phyloP scores from a whole-genome alignment of 2,329 filamentous ascomycete genomes.

The Alternaria hordeiaustralica region DNA sequence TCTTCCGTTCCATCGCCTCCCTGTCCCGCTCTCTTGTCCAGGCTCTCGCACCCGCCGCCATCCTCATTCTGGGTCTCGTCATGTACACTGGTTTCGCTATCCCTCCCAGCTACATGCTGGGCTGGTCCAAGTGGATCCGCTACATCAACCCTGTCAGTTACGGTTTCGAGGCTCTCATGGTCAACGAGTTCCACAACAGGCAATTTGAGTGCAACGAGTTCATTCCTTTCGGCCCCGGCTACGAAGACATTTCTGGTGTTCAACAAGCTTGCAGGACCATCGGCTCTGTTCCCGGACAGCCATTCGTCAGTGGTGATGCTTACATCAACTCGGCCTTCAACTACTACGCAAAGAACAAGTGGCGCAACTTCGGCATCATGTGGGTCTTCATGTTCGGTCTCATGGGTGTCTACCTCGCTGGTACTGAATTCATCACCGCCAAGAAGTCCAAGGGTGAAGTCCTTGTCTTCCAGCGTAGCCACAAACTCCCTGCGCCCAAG shows the following conservation, averaged over 20 bases:
- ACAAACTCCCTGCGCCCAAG: conserved; percentile 55
- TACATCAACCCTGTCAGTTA: conserved; percentile 82
- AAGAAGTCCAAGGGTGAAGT: conserved; percentile 62
- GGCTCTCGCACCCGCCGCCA: conserved; percentile 62
- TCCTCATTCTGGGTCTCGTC: conserved; percentile 70
- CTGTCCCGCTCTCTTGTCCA: conserved; percentile 70
- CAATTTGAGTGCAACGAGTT: conserved; percentile 60
- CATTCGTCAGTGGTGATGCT: conserved; percentile 48
- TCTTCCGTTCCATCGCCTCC: conserved; percentile 83
- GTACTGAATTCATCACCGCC: conserved; percentile 55
- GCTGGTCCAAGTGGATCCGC: conserved; percentile 83
- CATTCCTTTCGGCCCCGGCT: conserved; percentile 52
- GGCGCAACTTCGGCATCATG: conserved; percentile 57
- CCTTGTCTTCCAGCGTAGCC: conserved; percentile 57
- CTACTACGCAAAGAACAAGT: conserved; percentile 50
- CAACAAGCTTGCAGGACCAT: conserved; percentile 51
- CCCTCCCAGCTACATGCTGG: conserved; percentile 69
- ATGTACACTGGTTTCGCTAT: conserved; percentile 71
- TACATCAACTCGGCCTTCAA: conserved; percentile 46
- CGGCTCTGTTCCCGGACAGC: conserved; percentile 49
- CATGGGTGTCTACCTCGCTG: conserved; percentile 51
- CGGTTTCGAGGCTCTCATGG: conserved; percentile 79
- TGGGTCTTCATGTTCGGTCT: conserved; percentile 54
- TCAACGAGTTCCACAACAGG: conserved; percentile 79
- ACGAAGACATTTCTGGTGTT: conserved; percentile 41